Evolutionary conservation across 2,329 filamentous ascomycete genomes (phyloP).

Genomic region (Hypoxylon rubiginosum): DNA sequence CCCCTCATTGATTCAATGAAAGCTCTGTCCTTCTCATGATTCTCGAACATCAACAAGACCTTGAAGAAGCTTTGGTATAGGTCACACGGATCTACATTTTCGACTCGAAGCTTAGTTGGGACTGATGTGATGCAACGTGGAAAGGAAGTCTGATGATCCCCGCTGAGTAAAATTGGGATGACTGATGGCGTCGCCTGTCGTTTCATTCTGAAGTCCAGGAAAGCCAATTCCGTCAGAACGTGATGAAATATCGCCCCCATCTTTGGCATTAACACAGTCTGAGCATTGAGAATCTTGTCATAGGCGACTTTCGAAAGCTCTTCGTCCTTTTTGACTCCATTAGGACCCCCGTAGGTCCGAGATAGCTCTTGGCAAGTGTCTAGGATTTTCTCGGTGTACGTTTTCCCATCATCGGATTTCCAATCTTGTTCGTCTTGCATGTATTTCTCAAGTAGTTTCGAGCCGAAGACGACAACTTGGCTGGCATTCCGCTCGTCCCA

Average conservation of each 20-base stretch:
- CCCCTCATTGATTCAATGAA: not conserved
- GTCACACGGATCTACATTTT: not conserved
- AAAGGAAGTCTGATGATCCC: not conserved
- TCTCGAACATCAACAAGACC: not conserved
- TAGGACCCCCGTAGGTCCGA: no score
- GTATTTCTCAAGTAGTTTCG: not conserved
- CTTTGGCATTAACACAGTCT: no score
- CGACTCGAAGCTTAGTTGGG: not conserved
- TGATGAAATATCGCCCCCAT: not conserved
- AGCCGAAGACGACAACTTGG: not conserved
- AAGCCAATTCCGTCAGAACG: not conserved
- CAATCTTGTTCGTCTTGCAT: not conserved
- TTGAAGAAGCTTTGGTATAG: not conserved
- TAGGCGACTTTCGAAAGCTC: no score
- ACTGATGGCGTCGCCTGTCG: no score
- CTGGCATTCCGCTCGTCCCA: not conserved
- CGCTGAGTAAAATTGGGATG: not conserved
- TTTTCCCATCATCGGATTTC: not conserved
- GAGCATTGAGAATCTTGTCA: no score
- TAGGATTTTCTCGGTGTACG: no score
- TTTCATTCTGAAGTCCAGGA: not conserved
- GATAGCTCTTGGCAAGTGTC: no score
- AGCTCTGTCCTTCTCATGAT: not conserved
- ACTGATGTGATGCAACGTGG: not conserved
- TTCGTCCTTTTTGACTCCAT: no score